Evolutionary conservation across 2,329 filamentous ascomycete genomes (phyloP).

Genomic region (Botrytis sinoallii): DNA sequence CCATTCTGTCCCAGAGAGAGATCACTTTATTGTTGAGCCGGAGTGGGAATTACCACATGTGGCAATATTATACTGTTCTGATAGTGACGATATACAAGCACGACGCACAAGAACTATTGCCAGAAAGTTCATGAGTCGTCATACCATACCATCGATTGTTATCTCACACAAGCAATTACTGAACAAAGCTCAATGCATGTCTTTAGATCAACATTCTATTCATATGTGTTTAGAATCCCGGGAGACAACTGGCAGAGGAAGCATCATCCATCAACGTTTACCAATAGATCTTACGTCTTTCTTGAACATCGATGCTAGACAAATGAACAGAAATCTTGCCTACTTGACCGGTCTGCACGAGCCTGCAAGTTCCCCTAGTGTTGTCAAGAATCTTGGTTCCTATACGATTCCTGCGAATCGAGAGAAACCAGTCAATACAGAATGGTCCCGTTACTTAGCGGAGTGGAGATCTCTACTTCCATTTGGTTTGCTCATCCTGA

Average conservation of each 20-base stretch:
- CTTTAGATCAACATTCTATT: slow-evolving; percentile 43
- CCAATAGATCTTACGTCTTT: slow-evolving; percentile 50
- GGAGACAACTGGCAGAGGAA: slow-evolving; percentile 39
- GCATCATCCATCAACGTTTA: slow-evolving; percentile 42
- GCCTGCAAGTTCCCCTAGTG: slow-evolving; percentile 19
- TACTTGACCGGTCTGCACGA: slow-evolving; percentile 43
- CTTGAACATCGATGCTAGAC: slow-evolving; percentile 49
- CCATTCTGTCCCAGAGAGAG: slow-evolving; percentile 39
- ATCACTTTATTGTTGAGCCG: slow-evolving; percentile 41
- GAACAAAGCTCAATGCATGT: slow-evolving; percentile 38
- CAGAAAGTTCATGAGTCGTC: slow-evolving; percentile 47
- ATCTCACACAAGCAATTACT: slow-evolving; percentile 47
- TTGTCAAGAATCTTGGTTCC: slow-evolving; percentile 21
- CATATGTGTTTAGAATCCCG: slow-evolving; percentile 48
- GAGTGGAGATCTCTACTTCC: slow-evolving; percentile 32
- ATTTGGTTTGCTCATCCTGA: slow-evolving; percentile 30
- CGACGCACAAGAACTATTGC: slow-evolving; percentile 43
- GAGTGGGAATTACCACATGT: slow-evolving; percentile 49
- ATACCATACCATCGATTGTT: slow-evolving; percentile 47
- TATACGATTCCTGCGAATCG: slow-evolving; percentile 19
- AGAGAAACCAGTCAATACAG: slow-evolving; percentile 28
- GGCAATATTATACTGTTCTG: slow-evolving; percentile 48
- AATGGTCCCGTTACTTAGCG: slow-evolving; percentile 26
- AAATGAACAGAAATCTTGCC: slow-evolving; percentile 54
- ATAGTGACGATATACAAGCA: slow-evolving; percentile 42